Conservation (phyloP, 257 asterid genomes). For the Forsythia suspensa region DNA sequence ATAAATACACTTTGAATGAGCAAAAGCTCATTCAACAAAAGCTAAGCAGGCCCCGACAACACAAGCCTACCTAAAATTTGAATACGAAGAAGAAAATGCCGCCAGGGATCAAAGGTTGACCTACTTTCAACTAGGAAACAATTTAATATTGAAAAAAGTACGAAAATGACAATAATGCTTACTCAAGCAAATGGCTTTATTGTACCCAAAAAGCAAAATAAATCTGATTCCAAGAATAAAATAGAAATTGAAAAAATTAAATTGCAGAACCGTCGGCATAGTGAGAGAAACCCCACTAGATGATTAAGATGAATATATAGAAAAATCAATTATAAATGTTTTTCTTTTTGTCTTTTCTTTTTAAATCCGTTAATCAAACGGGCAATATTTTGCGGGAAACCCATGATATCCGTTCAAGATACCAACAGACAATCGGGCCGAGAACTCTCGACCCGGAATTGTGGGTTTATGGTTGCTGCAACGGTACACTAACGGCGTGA, state of each 20-base stretch:
- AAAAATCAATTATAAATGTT: neutral
- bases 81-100: conserved; percentile 27
- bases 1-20: conserved; percentile 13
- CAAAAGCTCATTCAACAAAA: conserved; percentile 6
- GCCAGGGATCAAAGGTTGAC: conserved; percentile 33
- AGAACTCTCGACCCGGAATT: conserved; percentile 28
- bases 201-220: neutral
- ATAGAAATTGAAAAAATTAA: neutral
- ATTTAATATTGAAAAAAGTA: conserved; percentile 18
- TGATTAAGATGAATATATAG: neutral
- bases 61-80: conserved; percentile 35
- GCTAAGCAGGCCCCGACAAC: conserved; percentile 24
- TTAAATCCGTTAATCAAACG: conserved; percentile 2
- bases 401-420: conserved; percentile 21
- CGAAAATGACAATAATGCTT: conserved; percentile 29
- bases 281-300: neutral
- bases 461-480: conserved; percentile 21
- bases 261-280: neutral
- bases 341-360: too few species aligned
- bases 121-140: conserved; percentile 47
- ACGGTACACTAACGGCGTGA: conserved; percentile 7
- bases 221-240: neutral
- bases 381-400: conserved; percentile 29
- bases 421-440: conserved; percentile 35
- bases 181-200: neutral